A percentile compares a stretch with the other conserved stretches of the same genome.
phyloP scores from a whole-genome alignment of 2,329 filamentous ascomycete genomes.

The Pseudogymnoascus sp. region DNA sequence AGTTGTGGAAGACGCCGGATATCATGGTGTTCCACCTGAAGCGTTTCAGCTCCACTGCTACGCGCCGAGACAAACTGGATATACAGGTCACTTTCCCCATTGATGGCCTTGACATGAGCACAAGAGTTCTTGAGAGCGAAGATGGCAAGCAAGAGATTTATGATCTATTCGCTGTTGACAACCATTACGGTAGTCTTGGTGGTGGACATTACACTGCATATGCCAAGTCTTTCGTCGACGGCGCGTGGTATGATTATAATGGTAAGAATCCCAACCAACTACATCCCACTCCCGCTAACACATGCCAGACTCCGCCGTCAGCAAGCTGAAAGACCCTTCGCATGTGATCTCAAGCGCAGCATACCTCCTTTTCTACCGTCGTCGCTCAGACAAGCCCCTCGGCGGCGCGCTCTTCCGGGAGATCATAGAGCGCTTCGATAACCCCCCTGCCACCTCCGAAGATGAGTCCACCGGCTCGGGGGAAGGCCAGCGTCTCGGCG shows the following conservation, averaged over 20 bases:
- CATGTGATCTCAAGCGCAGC: constrained; percentile 67
- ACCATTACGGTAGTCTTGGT: constrained; percentile 87
- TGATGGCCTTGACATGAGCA: constrained; percentile 74
- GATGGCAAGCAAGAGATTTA: constrained; percentile 78
- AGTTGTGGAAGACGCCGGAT: constrained; percentile 94
- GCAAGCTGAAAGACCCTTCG: constrained; percentile 50
- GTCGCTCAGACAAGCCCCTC: constrained; percentile 67
- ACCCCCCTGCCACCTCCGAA: constrained; percentile 40
- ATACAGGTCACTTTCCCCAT: constrained; percentile 86
- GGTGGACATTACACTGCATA: constrained; percentile 95
- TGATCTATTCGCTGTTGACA: constrained; percentile 91
- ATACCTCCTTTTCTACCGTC: constrained; percentile 93
- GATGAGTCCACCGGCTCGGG: constrained; percentile 51
- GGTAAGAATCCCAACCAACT: constrained; percentile 49
- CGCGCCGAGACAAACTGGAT: constrained; percentile 84
- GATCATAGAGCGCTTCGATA: constrained; percentile 58
- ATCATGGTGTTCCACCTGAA: constrained; percentile 94
- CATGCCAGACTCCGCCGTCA: constrained; percentile 64
- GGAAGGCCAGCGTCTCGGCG: constrained; percentile 83
- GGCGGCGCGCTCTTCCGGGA: constrained; percentile 69
- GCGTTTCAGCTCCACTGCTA: constrained; percentile 80
- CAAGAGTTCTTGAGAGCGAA: constrained; percentile 71
- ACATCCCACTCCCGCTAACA: constrained; percentile 34
- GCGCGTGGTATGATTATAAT: constrained; percentile 93
- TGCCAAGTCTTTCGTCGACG: constrained; percentile 84